Evolutionary conservation across 1,284 basidiomycete species (phyloP).

Genomic region (Fomitopsis pinicola): DNA sequence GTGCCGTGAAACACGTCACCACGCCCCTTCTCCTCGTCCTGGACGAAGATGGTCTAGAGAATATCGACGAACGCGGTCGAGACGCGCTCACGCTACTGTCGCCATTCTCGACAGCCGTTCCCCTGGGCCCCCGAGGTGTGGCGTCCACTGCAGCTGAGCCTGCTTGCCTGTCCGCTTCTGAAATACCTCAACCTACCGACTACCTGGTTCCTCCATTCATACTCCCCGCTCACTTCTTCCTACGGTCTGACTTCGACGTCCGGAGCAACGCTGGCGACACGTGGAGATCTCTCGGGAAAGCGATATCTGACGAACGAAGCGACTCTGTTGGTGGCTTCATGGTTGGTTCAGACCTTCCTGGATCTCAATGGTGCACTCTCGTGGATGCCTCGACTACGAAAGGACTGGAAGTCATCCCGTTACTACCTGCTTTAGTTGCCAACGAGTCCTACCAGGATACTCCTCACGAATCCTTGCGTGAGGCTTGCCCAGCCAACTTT

Average conservation of each 20-base stretch:
- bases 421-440: neutral
- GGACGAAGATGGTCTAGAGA: conserved; percentile 37
- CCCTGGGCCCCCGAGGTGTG: conserved; percentile 43
- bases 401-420: neutral
- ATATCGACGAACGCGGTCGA: conserved; percentile 27
- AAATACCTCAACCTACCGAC: conserved; percentile 31
- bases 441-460: no score
- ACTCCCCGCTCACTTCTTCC: conserved; percentile 27
- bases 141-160: conserved; percentile 18
- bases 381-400: neutral
- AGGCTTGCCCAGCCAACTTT: neutral
- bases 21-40: conserved; percentile 51
- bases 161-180: conserved; percentile 27
- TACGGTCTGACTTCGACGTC: conserved; percentile 23
- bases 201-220: conserved; percentile 59
- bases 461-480: neutral
- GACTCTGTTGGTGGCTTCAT: conserved; percentile 30
- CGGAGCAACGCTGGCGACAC: conserved; percentile 5
- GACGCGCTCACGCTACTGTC: conserved; percentile 30
- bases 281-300: conserved; percentile 39
- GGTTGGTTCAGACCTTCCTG: conserved; percentile 13
- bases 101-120: conserved; percentile 31
- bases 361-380: conserved; percentile 20
- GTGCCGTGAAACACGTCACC: conserved; percentile 31
- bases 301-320: conserved; percentile 22